phyloP scores from a whole-genome alignment of 495 filamentous ascomycete species.

The Amphirosellinia nigrospora region DNA sequence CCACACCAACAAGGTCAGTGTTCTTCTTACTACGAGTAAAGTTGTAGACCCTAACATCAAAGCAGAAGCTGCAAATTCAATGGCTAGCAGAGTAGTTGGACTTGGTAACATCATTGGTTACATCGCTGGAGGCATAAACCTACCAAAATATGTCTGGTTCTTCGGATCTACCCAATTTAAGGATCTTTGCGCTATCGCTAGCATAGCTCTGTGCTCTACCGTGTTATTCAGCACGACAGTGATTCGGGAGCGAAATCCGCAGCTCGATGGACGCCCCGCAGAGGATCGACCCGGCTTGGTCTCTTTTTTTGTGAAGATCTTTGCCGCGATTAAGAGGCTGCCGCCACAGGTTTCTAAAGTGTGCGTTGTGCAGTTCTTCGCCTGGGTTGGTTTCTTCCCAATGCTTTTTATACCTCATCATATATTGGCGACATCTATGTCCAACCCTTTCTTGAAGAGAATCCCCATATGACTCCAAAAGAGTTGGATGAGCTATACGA shows the following conservation, averaged over 20 bases:
- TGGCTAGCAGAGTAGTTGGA: constrained; percentile 81
- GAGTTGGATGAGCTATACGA: constrained; percentile 83
- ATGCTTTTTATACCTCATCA: constrained; percentile 90
- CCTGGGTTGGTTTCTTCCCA: constrained; percentile 95
- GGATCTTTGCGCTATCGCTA: constrained; percentile 82
- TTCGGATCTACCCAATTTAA: constrained; percentile 89
- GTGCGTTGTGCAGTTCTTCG: constrained; percentile 85
- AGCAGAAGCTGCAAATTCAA: constrained; percentile 77
- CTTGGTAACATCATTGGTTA: constrained; percentile 88
- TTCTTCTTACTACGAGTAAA: background rate
- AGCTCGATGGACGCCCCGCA: constrained; percentile 66
- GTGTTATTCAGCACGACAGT: constrained; percentile 67
- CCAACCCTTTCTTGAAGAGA: constrained; percentile 74
- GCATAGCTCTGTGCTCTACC: constrained; percentile 69
- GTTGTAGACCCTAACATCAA: background rate
- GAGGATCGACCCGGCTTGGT: constrained; percentile 67
- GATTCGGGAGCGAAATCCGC: constrained; percentile 80
- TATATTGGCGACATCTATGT: constrained; percentile 91
- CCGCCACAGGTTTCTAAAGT: constrained; percentile 81
- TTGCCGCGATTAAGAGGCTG: constrained; percentile 73
- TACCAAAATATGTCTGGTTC: constrained; percentile 73
- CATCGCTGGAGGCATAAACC: constrained; percentile 77
- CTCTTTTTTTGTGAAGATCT: constrained; percentile 78
- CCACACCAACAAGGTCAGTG: constrained; percentile 78
- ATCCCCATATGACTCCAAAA: constrained; percentile 74